Conservation (phyloP, 2,329 filamentous ascomycete genomes). For the Myriosclerotinia scirpicola region DNA sequence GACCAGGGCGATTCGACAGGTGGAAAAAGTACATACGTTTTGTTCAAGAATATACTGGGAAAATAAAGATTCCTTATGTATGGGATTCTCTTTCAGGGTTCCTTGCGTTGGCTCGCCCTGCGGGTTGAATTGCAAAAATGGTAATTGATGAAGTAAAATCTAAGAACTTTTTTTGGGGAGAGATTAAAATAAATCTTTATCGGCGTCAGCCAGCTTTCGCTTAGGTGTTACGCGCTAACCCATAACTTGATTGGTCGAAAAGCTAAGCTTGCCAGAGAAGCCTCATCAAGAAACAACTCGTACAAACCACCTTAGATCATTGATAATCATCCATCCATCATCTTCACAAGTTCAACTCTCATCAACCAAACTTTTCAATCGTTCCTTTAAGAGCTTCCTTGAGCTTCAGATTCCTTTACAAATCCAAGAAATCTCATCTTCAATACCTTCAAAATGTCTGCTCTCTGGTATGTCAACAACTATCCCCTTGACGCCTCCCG, state of each 20-base stretch:
- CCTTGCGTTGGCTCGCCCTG: conserved; percentile 63
- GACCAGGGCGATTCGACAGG: background rate
- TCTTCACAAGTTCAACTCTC: conserved; percentile 33
- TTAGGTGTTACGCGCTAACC: conserved; percentile 22
- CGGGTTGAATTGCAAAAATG: conserved; percentile 33
- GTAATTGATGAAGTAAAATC: conserved; percentile 21
- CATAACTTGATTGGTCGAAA: conserved; percentile 21
- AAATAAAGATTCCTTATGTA: conserved; percentile 5
- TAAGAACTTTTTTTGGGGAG: conserved; percentile 13
- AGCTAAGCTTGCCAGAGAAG: conserved; percentile 34
- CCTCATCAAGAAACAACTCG: conserved; percentile 24
- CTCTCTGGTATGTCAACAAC: conserved; percentile 69
- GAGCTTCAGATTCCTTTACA: conserved; percentile 30
- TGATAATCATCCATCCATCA: conserved; percentile 35
- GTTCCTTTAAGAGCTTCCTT: conserved; percentile 31
- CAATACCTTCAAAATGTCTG: conserved; percentile 61
- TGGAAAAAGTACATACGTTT: conserved; percentile 18
- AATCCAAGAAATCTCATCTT: conserved; percentile 29
- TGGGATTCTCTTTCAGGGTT: conserved; percentile 49
- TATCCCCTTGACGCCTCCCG: conserved; percentile 25
- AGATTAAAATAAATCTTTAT: conserved; percentile 15
- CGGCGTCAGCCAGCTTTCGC: conserved; percentile 14
- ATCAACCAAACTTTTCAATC: conserved; percentile 35
- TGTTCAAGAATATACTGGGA: conserved; percentile 6
- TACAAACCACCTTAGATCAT: conserved; percentile 26